A percentile compares a stretch with the other conserved stretches of the same genome.
phyloP scores from a whole-genome alignment of 331 rosid genomes.

The Spiraea crenata region DNA sequence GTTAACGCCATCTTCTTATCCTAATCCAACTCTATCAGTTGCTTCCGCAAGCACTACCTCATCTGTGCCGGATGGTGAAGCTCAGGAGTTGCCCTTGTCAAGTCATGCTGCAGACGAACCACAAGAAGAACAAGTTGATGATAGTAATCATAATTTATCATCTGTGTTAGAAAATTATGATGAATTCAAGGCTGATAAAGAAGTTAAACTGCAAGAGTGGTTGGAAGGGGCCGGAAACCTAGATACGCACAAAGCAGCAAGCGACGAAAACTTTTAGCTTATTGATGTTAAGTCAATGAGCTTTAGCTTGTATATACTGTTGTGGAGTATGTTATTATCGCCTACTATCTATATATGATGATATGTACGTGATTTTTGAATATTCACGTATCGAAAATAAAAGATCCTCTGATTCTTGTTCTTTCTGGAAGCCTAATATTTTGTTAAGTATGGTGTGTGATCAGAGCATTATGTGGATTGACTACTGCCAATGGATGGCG shows the following conservation, averaged over 20 bases:
- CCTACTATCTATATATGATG: neutral
- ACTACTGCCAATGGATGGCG: too few species aligned
- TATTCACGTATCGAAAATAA: neutral
- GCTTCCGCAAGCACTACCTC: slow-evolving; percentile 40
- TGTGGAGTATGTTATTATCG: slow-evolving; percentile 13
- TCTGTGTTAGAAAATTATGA: slow-evolving; percentile 47
- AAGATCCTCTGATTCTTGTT: neutral
- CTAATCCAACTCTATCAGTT: slow-evolving; percentile 31
- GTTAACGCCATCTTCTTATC: slow-evolving; percentile 18
- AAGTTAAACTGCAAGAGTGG: slow-evolving; percentile 80
- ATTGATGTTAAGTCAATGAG: slow-evolving; percentile 8
- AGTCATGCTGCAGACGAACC: slow-evolving; percentile 49
- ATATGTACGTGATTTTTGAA: neutral
- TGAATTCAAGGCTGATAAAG: slow-evolving; percentile 72
- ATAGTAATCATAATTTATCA: slow-evolving; percentile 28
- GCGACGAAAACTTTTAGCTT: slow-evolving; percentile 32
- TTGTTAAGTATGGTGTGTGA: too few species aligned
- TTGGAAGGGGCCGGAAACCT: slow-evolving; percentile 46
- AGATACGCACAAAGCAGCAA: slow-evolving; percentile 23
- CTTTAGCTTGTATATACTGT: slow-evolving; percentile 21
- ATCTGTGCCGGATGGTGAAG: slow-evolving; percentile 48
- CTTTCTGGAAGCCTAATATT: too few species aligned
- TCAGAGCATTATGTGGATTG: too few species aligned
- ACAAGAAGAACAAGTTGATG: slow-evolving; percentile 31
- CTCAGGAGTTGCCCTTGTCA: slow-evolving; percentile 60